These are phyloP conservation scores for Drosera spatulata DNA, from an alignment of 179 eudicot species.

Conservation along the genomic window DNA sequence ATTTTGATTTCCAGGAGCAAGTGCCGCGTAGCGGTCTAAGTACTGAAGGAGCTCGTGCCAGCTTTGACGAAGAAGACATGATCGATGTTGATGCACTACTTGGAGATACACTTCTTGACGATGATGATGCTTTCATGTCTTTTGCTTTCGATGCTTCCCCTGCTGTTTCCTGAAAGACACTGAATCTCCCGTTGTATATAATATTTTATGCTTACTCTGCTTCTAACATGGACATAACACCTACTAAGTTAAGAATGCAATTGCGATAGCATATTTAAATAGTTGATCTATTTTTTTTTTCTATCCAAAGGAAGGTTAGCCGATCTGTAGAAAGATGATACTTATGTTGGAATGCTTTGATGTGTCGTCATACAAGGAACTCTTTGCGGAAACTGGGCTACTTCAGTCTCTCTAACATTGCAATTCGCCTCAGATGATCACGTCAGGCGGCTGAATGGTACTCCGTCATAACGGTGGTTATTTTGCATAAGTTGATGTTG, in stretches of 20 bases:
- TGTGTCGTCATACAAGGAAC: no score
- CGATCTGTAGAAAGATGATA: no score
- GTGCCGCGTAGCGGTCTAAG: constrained; percentile 9
- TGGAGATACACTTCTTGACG: background rate
- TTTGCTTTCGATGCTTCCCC: constrained; percentile 26
- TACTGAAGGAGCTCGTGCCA: constrained; percentile 15
- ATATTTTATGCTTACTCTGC: background rate
- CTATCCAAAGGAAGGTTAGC: no score
- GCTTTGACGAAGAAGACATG: constrained; percentile 33
- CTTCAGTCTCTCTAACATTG: no score
- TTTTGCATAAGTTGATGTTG: no score
- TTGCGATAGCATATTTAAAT: background rate
- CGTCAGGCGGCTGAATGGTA: no score
- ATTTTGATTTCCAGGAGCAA: constrained; percentile 7
- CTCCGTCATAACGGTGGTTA: no score
- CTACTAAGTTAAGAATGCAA: background rate
- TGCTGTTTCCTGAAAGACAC: background rate
- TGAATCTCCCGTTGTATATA: background rate
- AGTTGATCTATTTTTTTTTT: no score
- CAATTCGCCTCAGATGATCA: no score
- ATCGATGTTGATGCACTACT: constrained; percentile 32
- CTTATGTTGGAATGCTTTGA: no score
- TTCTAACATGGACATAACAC: no score
- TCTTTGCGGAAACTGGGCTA: no score
- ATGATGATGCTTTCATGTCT: constrained; percentile 42